Base-by-base conservation (phyloP, 2,329 filamentous ascomycete genomes). In the Colletotrichum tamarilloi region DNA sequence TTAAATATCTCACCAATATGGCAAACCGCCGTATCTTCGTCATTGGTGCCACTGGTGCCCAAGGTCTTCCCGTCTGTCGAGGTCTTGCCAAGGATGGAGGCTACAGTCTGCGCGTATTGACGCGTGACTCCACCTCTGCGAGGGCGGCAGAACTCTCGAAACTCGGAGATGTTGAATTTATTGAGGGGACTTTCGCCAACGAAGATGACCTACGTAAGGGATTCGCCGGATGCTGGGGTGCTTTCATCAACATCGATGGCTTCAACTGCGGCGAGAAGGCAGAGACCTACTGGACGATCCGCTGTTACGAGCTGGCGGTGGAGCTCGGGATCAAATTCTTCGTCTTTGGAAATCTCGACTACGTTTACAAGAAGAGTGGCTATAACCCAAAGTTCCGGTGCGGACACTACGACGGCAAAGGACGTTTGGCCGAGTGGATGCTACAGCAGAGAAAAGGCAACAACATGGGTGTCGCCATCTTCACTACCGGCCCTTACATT, bases 231-330 rank as follows among this genome's bases (percentile, higher is more conserved):
- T 85, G 84, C 59, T 82, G 84, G 75, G 85, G 84, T n/a, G 87
- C 87, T 4, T 89, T 87, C 74, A 80, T 90, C 60, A 90, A 90
- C 76, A 85, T 88, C 55, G 87, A 89, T 74, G 86, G 87, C 16
- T 89, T 88, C 78, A 88, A 87, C 72, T 80, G 80, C 28, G 88
- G 87, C 42, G 87, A 89, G 78, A 89, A 88, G 76, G 82, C 82
- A 0, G 87, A 89, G 77, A 84, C 84, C 1, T 89, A 82, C 76
- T 89, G 84, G 85, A 79, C 82, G 6, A 81, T 87, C 60, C 79
- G 86, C 53, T 74, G 80, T 66, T 83, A 85, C 77, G 79, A 85
- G 74, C 73, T 84, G 52, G 80, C 82, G 5, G 79, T 87, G 68
- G 86, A 86, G 73, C 81, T 84, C 26, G 80, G 84, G 16, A 75